Conservation (phyloP, 768 basidiomycete genomes). For the Phylloporus sp. region DNA sequence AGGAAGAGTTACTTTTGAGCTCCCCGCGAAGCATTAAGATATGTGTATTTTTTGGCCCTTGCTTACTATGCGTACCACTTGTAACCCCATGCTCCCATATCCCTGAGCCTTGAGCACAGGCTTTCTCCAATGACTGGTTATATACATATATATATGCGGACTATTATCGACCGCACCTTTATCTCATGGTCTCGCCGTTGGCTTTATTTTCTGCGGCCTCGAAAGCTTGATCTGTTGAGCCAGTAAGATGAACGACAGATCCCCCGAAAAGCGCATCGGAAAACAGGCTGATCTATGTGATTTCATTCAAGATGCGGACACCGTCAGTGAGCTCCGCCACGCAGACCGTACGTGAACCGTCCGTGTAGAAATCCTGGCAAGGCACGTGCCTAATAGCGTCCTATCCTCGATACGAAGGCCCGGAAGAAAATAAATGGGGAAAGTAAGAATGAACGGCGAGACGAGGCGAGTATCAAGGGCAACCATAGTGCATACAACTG, state of each 20-base stretch:
- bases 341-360: conserved; percentile 56
- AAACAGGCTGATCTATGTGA: conserved; percentile 32
- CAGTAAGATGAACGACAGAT: no score
- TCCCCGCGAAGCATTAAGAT: conserved; percentile 8
- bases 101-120: not conserved
- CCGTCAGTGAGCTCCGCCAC: conserved; percentile 27
- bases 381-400: conserved; percentile 67
- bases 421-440: not conserved
- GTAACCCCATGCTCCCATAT: not conserved
- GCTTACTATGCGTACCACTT: conserved; percentile 1
- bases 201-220: no score
- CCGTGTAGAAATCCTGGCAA: conserved; percentile 80
- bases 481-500: not conserved
- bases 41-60: not conserved
- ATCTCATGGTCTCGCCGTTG: no score
- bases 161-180: no score
- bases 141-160: no score
- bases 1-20: conserved; percentile 20
- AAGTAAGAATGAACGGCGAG: not conserved
- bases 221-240: no score
- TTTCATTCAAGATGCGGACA: conserved; percentile 39
- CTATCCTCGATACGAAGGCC: conserved; percentile 52
- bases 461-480: not conserved
- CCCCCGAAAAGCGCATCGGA: no score
- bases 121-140: no score